A percentile compares a stretch with the other conserved stretches of the same genome.
These are phyloP conservation scores for Rhizopogon vinicolor DNA, from an alignment of 768 basidiomycete genomes.

Conservation along the genomic window DNA sequence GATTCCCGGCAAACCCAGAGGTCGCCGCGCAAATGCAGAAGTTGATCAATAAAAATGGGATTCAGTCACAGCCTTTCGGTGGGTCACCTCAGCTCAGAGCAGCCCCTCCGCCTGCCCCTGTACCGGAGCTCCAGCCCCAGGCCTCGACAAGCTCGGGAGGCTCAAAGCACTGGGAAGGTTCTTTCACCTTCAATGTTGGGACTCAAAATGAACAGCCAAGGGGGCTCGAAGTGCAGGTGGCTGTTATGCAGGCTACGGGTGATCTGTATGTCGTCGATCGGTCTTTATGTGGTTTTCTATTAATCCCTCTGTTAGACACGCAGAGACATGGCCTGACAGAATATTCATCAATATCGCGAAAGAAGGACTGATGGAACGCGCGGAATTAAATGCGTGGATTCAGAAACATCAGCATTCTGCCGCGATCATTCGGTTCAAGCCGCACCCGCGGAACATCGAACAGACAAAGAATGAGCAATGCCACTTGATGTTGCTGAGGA, in stretches of 20 bases:
- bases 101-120: neutral
- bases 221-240: slow-evolving; percentile 29
- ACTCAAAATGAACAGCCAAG: slow-evolving; percentile 26
- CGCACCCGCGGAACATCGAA: slow-evolving; percentile 29
- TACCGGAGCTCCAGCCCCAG: neutral
- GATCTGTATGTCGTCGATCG: slow-evolving; percentile 30
- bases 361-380: slow-evolving; percentile 34
- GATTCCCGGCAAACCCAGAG: slow-evolving; percentile 4
- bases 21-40: slow-evolving; percentile 44
- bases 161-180: slow-evolving; percentile 40
- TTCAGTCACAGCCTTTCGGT: slow-evolving; percentile 17
- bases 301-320: slow-evolving; percentile 31
- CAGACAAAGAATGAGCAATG: slow-evolving; percentile 36
- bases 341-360: slow-evolving; percentile 38
- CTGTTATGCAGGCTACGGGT: slow-evolving; percentile 17
- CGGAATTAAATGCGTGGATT: slow-evolving; percentile 46
- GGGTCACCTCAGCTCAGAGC: slow-evolving; percentile 9
- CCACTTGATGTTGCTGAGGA: slow-evolving; percentile 35
- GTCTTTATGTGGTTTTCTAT: neutral
- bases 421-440: slow-evolving; percentile 36
- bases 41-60: slow-evolving; percentile 40
- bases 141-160: neutral
- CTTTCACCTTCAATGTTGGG: slow-evolving; percentile 37
- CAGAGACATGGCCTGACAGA: slow-evolving; percentile 48
- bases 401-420: slow-evolving; percentile 29